phyloP scores from a whole-genome alignment of 495 filamentous ascomycete genomes.

The Antarctomyces pellizariae region DNA sequence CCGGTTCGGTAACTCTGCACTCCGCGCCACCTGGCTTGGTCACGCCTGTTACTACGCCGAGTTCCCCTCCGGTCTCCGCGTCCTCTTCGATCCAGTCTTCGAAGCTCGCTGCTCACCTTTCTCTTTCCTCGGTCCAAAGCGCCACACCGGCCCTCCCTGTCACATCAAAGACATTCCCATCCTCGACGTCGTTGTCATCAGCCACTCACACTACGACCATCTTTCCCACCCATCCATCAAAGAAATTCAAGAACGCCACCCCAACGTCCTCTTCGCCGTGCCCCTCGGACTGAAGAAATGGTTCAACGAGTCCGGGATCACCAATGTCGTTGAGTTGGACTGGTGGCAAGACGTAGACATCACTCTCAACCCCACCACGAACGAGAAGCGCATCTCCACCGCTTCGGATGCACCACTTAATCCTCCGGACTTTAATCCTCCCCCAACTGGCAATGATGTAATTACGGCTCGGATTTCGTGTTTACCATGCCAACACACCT shows the following conservation, averaged over 20 bases:
- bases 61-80: slow-evolving; percentile 68
- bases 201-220: slow-evolving; percentile 90
- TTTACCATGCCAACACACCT: slow-evolving; percentile 71
- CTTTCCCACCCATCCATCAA: slow-evolving; percentile 51
- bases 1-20: slow-evolving; percentile 24
- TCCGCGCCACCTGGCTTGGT: slow-evolving; percentile 90
- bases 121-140: slow-evolving; percentile 46
- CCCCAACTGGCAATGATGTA: slow-evolving; percentile 10
- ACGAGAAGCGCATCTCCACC: slow-evolving; percentile 12
- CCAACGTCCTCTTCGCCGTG: slow-evolving; percentile 71
- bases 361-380: slow-evolving; percentile 25
- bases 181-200: slow-evolving; percentile 78
- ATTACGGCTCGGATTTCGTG: slow-evolving; percentile 63
- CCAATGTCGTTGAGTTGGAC: slow-evolving; percentile 68
- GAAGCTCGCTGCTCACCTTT: slow-evolving; percentile 68
- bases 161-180: slow-evolving; percentile 54
- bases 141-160: slow-evolving; percentile 64
- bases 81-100: slow-evolving; percentile 91
- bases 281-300: slow-evolving; percentile 73
- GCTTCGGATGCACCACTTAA: slow-evolving; percentile 6
- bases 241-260: slow-evolving; percentile 45
- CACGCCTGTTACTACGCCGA: slow-evolving; percentile 91
- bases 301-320: slow-evolving; percentile 46
- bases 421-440: slow-evolving; percentile 8
- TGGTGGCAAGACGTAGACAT: slow-evolving; percentile 85